Evolutionary conservation across 306 rosid species (phyloP).

Genomic region (Heteromeles arbutifolia): DNA sequence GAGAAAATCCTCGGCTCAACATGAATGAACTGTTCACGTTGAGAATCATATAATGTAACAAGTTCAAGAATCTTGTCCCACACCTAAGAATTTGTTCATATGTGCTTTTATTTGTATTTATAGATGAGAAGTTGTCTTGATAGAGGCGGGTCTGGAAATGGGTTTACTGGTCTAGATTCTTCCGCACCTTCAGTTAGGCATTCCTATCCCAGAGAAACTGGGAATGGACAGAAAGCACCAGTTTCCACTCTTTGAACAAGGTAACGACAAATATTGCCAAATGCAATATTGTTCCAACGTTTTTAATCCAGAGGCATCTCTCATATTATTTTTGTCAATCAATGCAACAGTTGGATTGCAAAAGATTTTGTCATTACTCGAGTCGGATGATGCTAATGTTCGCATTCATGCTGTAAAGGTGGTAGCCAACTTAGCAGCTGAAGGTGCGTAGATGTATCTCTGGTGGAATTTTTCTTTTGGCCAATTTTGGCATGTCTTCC

Average conservation of each 20-base stretch:
- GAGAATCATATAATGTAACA: constrained; percentile 2
- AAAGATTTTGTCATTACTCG: constrained; percentile 84
- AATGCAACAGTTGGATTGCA: constrained; percentile 75
- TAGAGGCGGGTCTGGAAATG: constrained; percentile 48
- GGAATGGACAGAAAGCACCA: constrained; percentile 59
- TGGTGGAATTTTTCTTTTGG: background rate
- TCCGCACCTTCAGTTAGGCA: constrained; percentile 56
- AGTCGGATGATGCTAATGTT: constrained; percentile 89
- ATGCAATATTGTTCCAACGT: constrained; percentile 10
- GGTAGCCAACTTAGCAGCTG: constrained; percentile 97
- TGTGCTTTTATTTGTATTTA: constrained; percentile 16
- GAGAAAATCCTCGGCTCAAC: constrained; percentile 1
- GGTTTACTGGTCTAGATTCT: constrained; percentile 54
- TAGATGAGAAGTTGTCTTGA: constrained; percentile 82
- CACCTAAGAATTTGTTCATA: background rate
- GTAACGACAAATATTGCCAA: constrained; percentile 23
- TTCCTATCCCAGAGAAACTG: constrained; percentile 51
- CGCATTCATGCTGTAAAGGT: constrained; percentile 98
- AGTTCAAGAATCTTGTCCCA: constrained; percentile 10
- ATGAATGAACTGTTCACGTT: background rate
- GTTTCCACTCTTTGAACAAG: constrained; percentile 87
- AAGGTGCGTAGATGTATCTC: constrained; percentile 46
- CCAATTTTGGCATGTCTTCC: background rate
- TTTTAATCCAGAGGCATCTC: constrained; percentile 11
- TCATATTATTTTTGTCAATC: constrained; percentile 15